Conservation (phyloP, 2,329 filamentous ascomycete genomes). For the Diaporthe helianthi region DNA sequence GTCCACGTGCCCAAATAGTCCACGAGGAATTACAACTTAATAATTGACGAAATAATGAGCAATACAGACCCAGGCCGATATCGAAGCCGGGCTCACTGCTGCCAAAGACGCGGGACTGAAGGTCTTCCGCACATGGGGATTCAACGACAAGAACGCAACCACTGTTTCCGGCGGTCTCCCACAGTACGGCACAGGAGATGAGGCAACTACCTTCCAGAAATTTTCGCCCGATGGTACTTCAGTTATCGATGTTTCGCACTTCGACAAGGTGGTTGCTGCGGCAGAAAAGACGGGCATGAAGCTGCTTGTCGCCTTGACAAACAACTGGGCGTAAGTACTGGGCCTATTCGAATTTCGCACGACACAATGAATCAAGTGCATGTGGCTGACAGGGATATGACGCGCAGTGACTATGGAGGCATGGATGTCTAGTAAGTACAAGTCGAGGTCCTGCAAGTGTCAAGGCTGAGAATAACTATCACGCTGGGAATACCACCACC, state of each 20-base stretch:
- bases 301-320: conserved; percentile 60
- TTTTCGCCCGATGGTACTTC: conserved; percentile 52
- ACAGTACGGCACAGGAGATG: conserved; percentile 56
- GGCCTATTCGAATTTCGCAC: not conserved
- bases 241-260: conserved; percentile 51
- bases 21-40: no score
- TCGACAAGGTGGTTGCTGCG: conserved; percentile 59
- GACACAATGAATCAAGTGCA: no score
- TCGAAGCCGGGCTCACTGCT: conserved; percentile 53
- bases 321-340: conserved; percentile 59
- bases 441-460: no score
- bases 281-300: conserved; percentile 58
- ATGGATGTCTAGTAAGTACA: conserved; percentile 19
- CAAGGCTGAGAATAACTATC: not conserved
- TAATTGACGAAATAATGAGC: not conserved
- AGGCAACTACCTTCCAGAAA: conserved; percentile 54
- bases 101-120: conserved; percentile 56
- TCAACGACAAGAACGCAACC: conserved; percentile 63
- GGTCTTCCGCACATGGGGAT: conserved; percentile 64
- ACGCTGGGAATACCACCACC: not conserved
- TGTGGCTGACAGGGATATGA: not conserved
- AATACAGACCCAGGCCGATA: conserved; percentile 44
- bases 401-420: conserved; percentile 6
- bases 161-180: conserved; percentile 54
- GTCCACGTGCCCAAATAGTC: rapidly evolving